Evolutionary conservation across 345 rosid species (phyloP).

Genomic region (Erodium maritimum): DNA sequence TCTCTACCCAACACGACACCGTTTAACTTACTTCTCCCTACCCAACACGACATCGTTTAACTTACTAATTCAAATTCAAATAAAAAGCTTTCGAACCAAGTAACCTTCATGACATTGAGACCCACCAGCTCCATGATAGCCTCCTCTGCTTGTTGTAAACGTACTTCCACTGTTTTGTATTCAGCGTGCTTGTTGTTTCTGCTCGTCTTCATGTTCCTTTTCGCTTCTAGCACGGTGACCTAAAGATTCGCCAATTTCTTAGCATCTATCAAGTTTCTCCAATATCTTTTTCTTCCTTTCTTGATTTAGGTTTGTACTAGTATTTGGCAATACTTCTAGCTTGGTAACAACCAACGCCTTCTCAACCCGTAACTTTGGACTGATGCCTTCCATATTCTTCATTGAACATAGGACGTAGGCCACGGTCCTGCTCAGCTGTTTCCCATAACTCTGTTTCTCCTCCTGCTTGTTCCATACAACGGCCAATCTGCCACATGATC

Average conservation of each 20-base stretch:
- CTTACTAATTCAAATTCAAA: no score
- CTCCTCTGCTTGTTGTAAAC: conserved; percentile 59
- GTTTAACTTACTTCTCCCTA: no score
- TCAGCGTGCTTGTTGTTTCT: conserved; percentile 45
- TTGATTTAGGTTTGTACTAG: conserved; percentile 19
- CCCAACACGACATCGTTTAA: no score
- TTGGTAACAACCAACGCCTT: conserved; percentile 57
- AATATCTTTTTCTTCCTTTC: conserved; percentile 39
- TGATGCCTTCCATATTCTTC: conserved; percentile 7
- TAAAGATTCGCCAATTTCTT: conserved; percentile 53
- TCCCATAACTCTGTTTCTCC: conserved; percentile 41
- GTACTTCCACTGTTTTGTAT: conserved; percentile 40
- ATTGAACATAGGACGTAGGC: conserved; percentile 9
- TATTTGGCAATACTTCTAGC: conserved; percentile 43
- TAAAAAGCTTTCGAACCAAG: no score
- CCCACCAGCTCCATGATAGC: conserved; percentile 43
- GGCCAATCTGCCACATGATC: conserved; percentile 63
- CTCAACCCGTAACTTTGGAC: conserved; percentile 46
- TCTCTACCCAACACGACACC: no score
- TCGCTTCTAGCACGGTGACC: conserved; percentile 45
- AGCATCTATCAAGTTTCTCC: conserved; percentile 60
- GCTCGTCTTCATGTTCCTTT: conserved; percentile 47
- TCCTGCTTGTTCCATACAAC: conserved; percentile 31
- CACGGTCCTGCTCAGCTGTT: conserved; percentile 29
- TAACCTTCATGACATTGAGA: no score